These are phyloP conservation scores for Neonectria hederae DNA, from an alignment of 2,329 filamentous ascomycete species.

Conservation along the genomic window DNA sequence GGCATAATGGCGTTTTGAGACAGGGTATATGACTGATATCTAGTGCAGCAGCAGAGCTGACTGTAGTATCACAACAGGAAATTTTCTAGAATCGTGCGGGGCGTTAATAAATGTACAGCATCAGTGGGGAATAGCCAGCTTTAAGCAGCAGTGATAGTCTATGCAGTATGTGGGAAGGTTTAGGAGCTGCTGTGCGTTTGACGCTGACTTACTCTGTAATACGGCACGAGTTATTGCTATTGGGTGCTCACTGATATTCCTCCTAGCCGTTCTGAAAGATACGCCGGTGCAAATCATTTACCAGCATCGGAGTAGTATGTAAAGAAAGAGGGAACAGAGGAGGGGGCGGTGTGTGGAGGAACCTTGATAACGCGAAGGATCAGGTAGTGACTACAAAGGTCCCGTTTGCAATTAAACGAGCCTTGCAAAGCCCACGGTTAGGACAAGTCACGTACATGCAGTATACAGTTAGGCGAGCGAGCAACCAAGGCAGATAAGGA, in stretches of 20 bases:
- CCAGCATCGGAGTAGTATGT: neutral
- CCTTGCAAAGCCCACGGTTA: neutral
- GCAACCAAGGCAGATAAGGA: neutral
- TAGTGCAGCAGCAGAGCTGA: neutral
- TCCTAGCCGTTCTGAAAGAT: neutral
- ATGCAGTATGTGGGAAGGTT: neutral
- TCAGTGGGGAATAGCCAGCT: neutral
- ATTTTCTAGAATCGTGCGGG: neutral
- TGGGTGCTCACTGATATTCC: neutral
- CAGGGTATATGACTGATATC: neutral
- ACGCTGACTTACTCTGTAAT: neutral
- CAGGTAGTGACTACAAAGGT: neutral
- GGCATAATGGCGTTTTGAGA: conserved; percentile 10
- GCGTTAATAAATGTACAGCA: neutral
- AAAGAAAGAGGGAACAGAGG: neutral
- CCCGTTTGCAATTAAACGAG: conserved; percentile 25
- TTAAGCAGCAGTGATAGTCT: neutral
- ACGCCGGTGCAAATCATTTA: neutral
- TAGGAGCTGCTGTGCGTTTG: neutral
- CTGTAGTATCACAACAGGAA: neutral
- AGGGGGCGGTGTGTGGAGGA: neutral
- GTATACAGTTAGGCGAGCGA: neutral
- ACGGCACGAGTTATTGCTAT: neutral
- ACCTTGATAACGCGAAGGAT: neutral
- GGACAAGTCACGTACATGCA: neutral